Percentiles rank a stretch among this genome's conserved stretches.
Conservation (phyloP, 1,139 yeast genomes). For the Citeromyces hawaiiensis region DNA sequence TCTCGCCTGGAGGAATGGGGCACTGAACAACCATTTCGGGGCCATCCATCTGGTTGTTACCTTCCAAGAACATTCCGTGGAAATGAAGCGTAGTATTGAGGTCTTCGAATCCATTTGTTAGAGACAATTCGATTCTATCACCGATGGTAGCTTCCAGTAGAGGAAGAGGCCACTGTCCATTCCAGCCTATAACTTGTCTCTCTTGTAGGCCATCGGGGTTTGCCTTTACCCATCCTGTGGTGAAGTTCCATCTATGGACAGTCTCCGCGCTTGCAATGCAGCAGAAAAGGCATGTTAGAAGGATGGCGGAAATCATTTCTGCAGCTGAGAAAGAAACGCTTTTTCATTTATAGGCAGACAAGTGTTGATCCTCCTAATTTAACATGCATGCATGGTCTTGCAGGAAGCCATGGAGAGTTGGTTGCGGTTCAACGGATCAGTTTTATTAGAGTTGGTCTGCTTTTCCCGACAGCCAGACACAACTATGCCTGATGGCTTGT, state of each 20-base stretch:
- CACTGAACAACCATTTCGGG: slow-evolving; percentile 81
- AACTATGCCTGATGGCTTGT: too few relatives aligned
- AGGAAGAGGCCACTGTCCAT: slow-evolving; percentile 82
- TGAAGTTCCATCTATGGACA: slow-evolving; percentile 50
- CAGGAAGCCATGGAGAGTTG: too few relatives aligned
- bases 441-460: too few relatives aligned
- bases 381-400: too few relatives aligned
- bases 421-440: too few relatives aligned
- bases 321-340: too few relatives aligned
- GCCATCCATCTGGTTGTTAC: slow-evolving; percentile 70
- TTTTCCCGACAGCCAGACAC: too few relatives aligned
- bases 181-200: slow-evolving; percentile 66
- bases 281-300: too few relatives aligned
- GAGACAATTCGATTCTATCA: slow-evolving; percentile 57
- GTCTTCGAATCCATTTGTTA: slow-evolving; percentile 56
- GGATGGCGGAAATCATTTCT: too few relatives aligned
- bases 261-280: slow-evolving; percentile 28
- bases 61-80: slow-evolving; percentile 84
- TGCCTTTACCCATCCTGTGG: slow-evolving; percentile 55
- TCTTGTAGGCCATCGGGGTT: slow-evolving; percentile 67
- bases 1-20: slow-evolving; percentile 66
- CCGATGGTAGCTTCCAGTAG: slow-evolving; percentile 55
- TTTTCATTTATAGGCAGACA: too few relatives aligned
- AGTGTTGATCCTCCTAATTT: too few relatives aligned
- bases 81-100: slow-evolving; percentile 71